Conservation (phyloP, 2,329 filamentous ascomycete species). For the Fusarium pseudoanthophilum region DNA sequence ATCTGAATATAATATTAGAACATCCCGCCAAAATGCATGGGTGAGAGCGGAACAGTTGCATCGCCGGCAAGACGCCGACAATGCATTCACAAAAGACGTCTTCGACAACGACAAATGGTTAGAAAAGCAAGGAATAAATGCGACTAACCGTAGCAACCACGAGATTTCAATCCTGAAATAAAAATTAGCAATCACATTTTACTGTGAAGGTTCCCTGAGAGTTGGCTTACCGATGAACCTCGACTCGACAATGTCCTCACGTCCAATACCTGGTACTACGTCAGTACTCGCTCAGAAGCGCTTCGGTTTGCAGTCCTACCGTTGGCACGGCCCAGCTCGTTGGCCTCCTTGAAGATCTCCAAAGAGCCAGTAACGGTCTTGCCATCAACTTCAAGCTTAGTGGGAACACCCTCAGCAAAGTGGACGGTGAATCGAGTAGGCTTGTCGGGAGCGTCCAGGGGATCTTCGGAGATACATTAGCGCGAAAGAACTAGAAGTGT, state of each 20-base stretch:
- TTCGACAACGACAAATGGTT: neutral
- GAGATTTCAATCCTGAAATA: neutral
- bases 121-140: neutral
- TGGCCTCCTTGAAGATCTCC: conserved; percentile 70
- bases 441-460: conserved; percentile 69
- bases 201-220: neutral
- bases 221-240: neutral
- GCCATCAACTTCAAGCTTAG: conserved; percentile 66
- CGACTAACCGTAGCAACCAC: neutral
- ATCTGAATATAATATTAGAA: neutral
- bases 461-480: conserved; percentile 52
- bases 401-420: conserved; percentile 74
- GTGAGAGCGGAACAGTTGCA: neutral
- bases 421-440: conserved; percentile 72
- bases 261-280: neutral
- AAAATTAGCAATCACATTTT: neutral
- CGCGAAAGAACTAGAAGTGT: neutral
- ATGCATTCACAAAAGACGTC: neutral
- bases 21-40: neutral
- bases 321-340: conserved; percentile 56
- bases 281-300: neutral
- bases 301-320: neutral
- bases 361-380: conserved; percentile 70
- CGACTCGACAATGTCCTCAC: neutral
- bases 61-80: neutral